A percentile compares a stretch with the other conserved stretches of the same genome.
Conservation (phyloP, 2,329 filamentous ascomycete species). For the Pyricularia pennisetigena region DNA sequence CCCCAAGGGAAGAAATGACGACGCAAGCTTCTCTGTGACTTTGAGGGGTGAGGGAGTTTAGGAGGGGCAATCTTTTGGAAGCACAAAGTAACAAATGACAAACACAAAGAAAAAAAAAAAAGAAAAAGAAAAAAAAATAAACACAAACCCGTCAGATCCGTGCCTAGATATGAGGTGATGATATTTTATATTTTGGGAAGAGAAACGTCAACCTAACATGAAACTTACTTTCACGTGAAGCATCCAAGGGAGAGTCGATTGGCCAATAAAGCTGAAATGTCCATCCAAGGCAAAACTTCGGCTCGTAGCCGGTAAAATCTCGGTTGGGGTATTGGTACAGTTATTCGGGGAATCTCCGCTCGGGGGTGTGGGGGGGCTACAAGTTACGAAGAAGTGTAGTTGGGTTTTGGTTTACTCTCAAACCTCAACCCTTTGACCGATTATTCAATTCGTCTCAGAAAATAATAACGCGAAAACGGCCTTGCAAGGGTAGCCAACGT, state of each 20-base stretch:
- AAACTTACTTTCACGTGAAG: neutral
- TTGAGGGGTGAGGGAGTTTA: no score
- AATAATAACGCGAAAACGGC: neutral
- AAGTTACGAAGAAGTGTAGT: neutral
- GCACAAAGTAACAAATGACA: no score
- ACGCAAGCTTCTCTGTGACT: neutral
- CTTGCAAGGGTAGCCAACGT: neutral
- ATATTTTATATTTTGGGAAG: no score
- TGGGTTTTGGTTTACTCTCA: neutral
- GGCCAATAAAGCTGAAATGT: neutral
- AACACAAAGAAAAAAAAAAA: no score
- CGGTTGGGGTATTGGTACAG: neutral
- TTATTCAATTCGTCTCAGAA: neutral
- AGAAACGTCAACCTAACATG: neutral
- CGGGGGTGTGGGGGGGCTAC: neutral
- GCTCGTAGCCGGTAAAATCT: neutral
- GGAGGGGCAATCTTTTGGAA: no score
- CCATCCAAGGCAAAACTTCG: neutral
- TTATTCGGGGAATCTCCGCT: neutral
- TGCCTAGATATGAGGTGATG: no score
- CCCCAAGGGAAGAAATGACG: neutral
- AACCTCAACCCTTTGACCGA: neutral
- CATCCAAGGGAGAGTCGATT: neutral
- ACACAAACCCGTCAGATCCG: no score
- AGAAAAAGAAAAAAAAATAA: no score